A percentile compares a stretch with the other conserved stretches of the same genome.
Conservation (phyloP, 805 yeast genomes). For the Metschnikowia proteae region DNA sequence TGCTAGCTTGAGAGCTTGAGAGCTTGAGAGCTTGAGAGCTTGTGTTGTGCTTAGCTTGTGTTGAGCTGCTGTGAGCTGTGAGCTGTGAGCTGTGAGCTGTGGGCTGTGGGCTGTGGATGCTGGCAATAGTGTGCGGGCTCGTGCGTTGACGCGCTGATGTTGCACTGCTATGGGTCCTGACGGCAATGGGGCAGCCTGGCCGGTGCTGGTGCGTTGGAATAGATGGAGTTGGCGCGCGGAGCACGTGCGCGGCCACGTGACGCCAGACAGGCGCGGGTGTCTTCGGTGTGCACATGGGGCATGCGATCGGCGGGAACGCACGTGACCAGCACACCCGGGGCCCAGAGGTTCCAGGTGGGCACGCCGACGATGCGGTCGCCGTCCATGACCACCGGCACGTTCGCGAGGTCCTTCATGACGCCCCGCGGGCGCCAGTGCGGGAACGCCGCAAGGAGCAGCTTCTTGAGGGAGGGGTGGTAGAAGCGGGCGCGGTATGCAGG, state of each 20-base stretch:
- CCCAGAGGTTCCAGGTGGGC: slow-evolving; percentile 1
- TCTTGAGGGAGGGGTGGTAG: not conserved
- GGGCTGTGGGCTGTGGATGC: too few relatives aligned
- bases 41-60: slow-evolving; percentile 6
- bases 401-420: not conserved
- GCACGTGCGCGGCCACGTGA: not conserved
- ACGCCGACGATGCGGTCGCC: not conserved
- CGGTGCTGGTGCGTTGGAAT: not conserved
- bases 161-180: too few relatives aligned
- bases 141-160: too few relatives aligned
- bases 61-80: not conserved
- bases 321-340: not conserved
- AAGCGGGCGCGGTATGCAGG: slow-evolving; percentile 1
- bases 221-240: not conserved
- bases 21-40: not conserved
- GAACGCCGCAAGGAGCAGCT: not conserved
- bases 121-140: too few relatives aligned
- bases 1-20: not conserved
- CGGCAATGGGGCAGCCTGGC: too few relatives aligned
- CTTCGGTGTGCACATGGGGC: not conserved
- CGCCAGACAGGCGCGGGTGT: not conserved
- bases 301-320: not conserved
- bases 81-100: not conserved
- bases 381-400: slow-evolving; percentile 2
- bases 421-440: not conserved